These are phyloP conservation scores for Rhodotorula sp. DNA, from an alignment of 1,284 basidiomycete genomes.

Conservation along the genomic window DNA sequence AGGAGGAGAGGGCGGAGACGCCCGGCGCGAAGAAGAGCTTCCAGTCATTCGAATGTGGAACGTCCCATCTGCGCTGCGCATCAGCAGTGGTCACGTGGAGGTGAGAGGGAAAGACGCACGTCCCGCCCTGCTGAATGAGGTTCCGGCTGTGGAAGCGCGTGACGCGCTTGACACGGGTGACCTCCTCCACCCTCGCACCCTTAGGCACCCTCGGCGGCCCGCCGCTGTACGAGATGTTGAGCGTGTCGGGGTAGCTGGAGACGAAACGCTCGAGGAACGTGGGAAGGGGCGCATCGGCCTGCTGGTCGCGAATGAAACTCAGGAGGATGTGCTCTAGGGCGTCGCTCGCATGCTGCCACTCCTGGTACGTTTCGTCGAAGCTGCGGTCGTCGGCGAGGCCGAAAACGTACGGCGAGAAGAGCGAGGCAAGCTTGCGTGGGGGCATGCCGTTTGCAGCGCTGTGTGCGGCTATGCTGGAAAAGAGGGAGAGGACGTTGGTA, in stretches of 20 bases:
- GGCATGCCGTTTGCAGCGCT: constrained; percentile 44
- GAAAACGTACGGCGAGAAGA: constrained; percentile 81
- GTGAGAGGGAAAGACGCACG: neutral
- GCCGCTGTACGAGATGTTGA: constrained; percentile 25
- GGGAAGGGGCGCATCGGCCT: constrained; percentile 36
- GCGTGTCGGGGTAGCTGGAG: constrained; percentile 38
- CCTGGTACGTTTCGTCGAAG: constrained; percentile 74
- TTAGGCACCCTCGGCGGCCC: constrained; percentile 11
- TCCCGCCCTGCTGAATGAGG: constrained; percentile 34
- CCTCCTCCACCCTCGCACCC: constrained; percentile 33
- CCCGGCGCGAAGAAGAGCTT: constrained; percentile 32
- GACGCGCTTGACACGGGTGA: constrained; percentile 36
- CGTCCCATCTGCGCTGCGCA: constrained; percentile 42
- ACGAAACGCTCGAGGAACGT: constrained; percentile 46
- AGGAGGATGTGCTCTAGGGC: constrained; percentile 87
- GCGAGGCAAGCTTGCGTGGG: constrained; percentile 54
- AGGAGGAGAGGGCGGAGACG: neutral
- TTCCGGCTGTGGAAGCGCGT: constrained; percentile 45
- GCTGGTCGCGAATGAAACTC: constrained; percentile 58
- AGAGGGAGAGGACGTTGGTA: constrained; percentile 29
- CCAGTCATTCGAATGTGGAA: constrained; percentile 45
- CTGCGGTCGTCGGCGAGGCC: constrained; percentile 67
- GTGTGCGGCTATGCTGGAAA: constrained; percentile 34
- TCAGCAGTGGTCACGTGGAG: neutral
- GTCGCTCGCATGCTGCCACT: constrained; percentile 75